Conservation (phyloP, 129 eudicot species). For the Saussurea involucrata region DNA sequence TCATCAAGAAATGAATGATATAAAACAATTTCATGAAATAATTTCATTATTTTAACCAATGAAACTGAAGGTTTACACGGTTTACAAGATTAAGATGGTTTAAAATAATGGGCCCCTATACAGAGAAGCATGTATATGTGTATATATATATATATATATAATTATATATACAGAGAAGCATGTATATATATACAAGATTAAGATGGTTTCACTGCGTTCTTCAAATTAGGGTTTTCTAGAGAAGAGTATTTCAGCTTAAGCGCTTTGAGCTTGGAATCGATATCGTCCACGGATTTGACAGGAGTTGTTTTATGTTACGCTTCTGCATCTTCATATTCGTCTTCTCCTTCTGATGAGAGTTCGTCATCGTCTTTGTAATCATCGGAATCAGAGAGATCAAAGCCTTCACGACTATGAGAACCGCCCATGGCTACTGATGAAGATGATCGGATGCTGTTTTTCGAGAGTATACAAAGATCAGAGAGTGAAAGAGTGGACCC, state of each 20-base stretch:
- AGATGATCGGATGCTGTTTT: background rate
- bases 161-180: too few relatives aligned
- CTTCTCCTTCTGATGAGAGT: slow-evolving; percentile 21
- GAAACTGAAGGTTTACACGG: too few relatives aligned
- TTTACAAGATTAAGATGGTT: too few relatives aligned
- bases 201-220: slow-evolving; percentile 67
- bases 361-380: slow-evolving; percentile 36
- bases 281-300: slow-evolving; percentile 44
- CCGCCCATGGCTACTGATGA: slow-evolving; percentile 52
- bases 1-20: too few relatives aligned
- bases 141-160: too few relatives aligned
- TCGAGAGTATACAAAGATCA: too few relatives aligned
- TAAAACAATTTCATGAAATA: too few relatives aligned
- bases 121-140: too few relatives aligned
- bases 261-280: slow-evolving; percentile 58
- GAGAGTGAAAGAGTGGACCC: too few relatives aligned
- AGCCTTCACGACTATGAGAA: slow-evolving; percentile 85
- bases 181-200: too few relatives aligned
- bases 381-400: slow-evolving; percentile 79
- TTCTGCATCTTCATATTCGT: slow-evolving; percentile 38
- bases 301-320: slow-evolving; percentile 26
- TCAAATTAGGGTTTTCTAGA: slow-evolving; percentile 19
- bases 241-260: slow-evolving; percentile 65
- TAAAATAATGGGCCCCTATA: too few relatives aligned
- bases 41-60: too few relatives aligned